These are phyloP conservation scores for Aurantiochytrium sp. DNA, from an alignment of 108 stramenopile genomes.

Conservation along the genomic window DNA sequence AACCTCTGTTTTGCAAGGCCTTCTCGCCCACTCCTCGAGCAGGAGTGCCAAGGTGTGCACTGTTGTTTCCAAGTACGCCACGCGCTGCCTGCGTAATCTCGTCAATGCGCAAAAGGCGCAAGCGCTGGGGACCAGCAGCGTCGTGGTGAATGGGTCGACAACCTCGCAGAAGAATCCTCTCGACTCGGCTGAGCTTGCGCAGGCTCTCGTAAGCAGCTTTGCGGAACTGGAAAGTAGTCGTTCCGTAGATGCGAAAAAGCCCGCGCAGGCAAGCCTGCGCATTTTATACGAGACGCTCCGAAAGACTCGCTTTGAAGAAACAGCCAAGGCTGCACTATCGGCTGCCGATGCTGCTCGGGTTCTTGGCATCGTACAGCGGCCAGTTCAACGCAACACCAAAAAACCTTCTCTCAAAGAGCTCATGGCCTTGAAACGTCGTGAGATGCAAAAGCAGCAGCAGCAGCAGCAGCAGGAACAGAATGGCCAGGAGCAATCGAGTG, in stretches of 20 bases:
- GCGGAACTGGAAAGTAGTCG: neutral
- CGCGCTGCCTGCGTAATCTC: neutral
- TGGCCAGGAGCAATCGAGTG: no score
- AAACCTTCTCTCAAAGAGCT: neutral
- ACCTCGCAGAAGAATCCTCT: neutral
- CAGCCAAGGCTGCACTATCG: neutral
- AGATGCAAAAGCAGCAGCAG: slow-evolving; percentile 2
- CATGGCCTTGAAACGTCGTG: neutral
- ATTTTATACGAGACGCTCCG: neutral
- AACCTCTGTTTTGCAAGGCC: neutral
- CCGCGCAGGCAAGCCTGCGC: neutral
- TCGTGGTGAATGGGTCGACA: no score
- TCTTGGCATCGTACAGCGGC: neutral
- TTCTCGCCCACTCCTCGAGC: neutral
- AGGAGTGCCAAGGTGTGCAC: neutral
- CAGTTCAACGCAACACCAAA: neutral
- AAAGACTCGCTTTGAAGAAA: neutral
- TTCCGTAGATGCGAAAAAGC: neutral
- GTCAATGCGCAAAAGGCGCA: neutral
- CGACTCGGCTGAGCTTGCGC: neutral
- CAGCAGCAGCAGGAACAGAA: neutral
- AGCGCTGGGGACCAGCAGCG: no score
- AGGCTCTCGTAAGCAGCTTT: neutral
- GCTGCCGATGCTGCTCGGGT: neutral
- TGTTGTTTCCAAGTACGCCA: neutral